Base-by-base conservation (phyloP, 2,329 filamentous ascomycete genomes). In the Macrophomina pseudophaseolina region DNA sequence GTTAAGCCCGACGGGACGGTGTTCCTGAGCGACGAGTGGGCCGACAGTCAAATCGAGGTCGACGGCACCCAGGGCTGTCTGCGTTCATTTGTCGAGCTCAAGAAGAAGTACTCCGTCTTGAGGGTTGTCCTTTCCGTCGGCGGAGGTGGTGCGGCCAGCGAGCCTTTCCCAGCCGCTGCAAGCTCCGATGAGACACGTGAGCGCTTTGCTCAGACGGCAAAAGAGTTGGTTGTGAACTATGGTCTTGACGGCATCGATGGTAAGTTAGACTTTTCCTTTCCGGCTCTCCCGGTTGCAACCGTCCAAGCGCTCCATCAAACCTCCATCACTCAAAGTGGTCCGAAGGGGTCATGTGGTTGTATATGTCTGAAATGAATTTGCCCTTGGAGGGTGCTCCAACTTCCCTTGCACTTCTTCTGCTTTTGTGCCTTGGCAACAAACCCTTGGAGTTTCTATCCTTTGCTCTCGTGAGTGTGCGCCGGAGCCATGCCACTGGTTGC, bases 21-120 rank as follows among this genome's bases (percentile, higher is more conserved):
- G 88, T 94, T 94, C 75, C 91, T 91, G 92, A 82, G 94, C 67
- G 91, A 95, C 77, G 90, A 92, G 78, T 92, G 87, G 86, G 91
- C 90, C 53, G 92, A 94, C 80, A 82, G 86, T 48, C 84, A 88
- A 72, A 90, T 89, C 72, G 86, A 88, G 18, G 90, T 93, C 54
- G 90, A 94, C 71, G 91, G 90, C 51, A 71, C 75, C 9, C 74
- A 75, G 64, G 77, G 77, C 48, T 92, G 90, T 52, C 80, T 95
- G 63, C 88, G 90, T 38, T 91, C 92, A 9, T 85, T 94, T 72
- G 88, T 89, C 77, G 84, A 89, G 69, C 82, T 94, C 69, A 94
- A 94, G 77, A 83, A 87, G 70, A 85, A 87, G 71, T 88, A 93
- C 74, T 85, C 85, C 38, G 86, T 91, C 74, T 82, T 95, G 64